phyloP scores from a whole-genome alignment of 805 yeast genomes.

The Priceomyces castillae region DNA sequence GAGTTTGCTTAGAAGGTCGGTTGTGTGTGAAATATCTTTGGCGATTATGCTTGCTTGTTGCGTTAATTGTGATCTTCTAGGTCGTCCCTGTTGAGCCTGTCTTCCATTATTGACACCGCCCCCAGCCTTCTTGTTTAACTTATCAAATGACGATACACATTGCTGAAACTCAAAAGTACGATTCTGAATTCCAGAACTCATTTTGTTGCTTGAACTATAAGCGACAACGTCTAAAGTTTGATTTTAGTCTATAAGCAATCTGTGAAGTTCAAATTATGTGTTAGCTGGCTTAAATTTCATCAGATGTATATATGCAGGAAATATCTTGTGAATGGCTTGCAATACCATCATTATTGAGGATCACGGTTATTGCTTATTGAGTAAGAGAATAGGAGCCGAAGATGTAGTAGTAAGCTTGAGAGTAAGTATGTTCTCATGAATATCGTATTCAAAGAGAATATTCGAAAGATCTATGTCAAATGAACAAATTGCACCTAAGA shows the following conservation, averaged over 20 bases:
- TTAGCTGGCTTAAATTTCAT: slow-evolving; percentile 5
- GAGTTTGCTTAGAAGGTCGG: slow-evolving; percentile 73
- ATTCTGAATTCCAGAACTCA: slow-evolving; percentile 54
- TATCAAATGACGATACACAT: slow-evolving; percentile 76
- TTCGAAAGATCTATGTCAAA: too few relatives aligned
- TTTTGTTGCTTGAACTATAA: slow-evolving; percentile 3
- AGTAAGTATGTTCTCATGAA: too few relatives aligned
- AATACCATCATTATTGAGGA: too few relatives aligned
- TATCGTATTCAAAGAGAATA: too few relatives aligned
- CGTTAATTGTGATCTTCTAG: slow-evolving; percentile 37
- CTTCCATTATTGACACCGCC: slow-evolving; percentile 20
- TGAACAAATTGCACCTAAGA: too few relatives aligned
- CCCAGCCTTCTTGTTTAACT: slow-evolving; percentile 47
- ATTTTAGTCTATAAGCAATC: background rate
- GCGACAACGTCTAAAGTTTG: background rate
- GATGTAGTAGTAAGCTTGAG: too few relatives aligned
- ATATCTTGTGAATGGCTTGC: background rate
- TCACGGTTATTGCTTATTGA: too few relatives aligned
- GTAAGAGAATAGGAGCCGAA: too few relatives aligned
- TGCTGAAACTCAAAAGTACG: slow-evolving; percentile 91
- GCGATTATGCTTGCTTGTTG: slow-evolving; percentile 81
- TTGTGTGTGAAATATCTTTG: slow-evolving; percentile 81
- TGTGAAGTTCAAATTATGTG: background rate
- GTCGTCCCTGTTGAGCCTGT: slow-evolving; percentile 18
- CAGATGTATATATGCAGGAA: background rate